Evolutionary conservation across 2,329 filamentous ascomycete species (phyloP).

Genomic region (Fusarium drepaniforme): DNA sequence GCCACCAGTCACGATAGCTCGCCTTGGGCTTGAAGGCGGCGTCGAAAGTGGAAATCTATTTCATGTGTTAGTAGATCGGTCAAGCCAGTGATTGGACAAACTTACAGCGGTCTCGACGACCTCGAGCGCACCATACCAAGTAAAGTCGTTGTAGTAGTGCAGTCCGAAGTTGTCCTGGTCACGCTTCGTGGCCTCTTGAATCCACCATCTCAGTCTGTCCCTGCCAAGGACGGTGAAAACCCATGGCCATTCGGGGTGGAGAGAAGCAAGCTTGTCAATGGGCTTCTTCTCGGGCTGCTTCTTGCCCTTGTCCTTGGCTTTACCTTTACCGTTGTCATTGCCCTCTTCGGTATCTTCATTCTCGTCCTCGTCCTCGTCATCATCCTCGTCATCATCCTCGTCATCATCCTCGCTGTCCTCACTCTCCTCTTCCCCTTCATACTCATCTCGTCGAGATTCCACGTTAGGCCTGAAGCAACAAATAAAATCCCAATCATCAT

Average conservation of each 20-base stretch:
- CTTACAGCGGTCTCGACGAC: conserved; percentile 53
- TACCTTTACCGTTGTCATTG: neutral
- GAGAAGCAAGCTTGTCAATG: conserved; percentile 31
- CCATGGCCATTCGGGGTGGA: conserved; percentile 33
- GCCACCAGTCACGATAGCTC: conserved; percentile 37
- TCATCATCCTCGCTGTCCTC: neutral
- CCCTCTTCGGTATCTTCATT: neutral
- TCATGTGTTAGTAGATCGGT: rapidly evolving
- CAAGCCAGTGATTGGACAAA: neutral
- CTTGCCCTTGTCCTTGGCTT: neutral
- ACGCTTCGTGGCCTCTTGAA: conserved; percentile 31
- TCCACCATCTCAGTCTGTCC: conserved; percentile 36
- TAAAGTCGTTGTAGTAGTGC: conserved; percentile 58
- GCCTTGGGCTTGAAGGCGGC: conserved; percentile 15
- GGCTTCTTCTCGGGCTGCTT: neutral
- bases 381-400: neutral
- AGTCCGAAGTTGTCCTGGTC: conserved; percentile 55
- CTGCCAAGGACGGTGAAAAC: conserved; percentile 29
- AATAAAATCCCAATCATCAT: conserved; percentile 38
- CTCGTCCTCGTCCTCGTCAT: neutral
- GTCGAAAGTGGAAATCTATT: conserved; percentile 46
- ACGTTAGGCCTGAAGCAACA: conserved; percentile 7
- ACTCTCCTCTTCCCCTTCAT: neutral
- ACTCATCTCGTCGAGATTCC: neutral
- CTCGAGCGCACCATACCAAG: conserved; percentile 55